A percentile compares a stretch with the other conserved stretches of the same genome.
phyloP scores from a whole-genome alignment of 768 basidiomycete genomes.

The Mycena maculata region DNA sequence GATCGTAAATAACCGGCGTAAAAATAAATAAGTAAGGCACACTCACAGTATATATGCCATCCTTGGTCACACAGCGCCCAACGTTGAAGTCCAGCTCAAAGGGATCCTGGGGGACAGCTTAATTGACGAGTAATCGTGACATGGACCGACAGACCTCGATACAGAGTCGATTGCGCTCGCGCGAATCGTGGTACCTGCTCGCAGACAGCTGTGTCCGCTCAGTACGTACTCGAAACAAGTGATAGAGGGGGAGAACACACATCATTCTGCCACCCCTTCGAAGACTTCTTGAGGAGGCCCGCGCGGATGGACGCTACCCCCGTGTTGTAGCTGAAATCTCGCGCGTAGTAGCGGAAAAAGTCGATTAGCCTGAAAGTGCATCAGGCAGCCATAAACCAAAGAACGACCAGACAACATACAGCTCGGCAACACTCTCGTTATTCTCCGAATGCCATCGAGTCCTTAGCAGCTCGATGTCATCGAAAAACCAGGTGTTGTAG shows the following conservation, averaged over 20 bases:
- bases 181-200: slow-evolving; percentile 70
- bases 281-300: slow-evolving; percentile 89
- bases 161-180: slow-evolving; percentile 95
- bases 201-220: slow-evolving; percentile 55
- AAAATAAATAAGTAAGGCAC: neutral
- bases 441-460: slow-evolving; percentile 96
- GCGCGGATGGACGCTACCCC: slow-evolving; percentile 92
- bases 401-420: slow-evolving; percentile 63
- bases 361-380: slow-evolving; percentile 80
- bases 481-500: slow-evolving; percentile 96
- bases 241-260: slow-evolving; percentile 55
- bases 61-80: slow-evolving; percentile 94
- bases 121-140: neutral
- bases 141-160: slow-evolving; percentile 76
- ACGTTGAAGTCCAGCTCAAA: slow-evolving; percentile 98
- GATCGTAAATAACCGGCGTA: slow-evolving; percentile 21
- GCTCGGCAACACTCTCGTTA: slow-evolving; percentile 90
- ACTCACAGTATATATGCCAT: slow-evolving; percentile 92
- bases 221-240: neutral
- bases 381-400: slow-evolving; percentile 25
- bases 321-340: slow-evolving; percentile 92
- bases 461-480: slow-evolving; percentile 92
- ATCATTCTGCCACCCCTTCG: slow-evolving; percentile 95
- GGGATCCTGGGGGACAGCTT: slow-evolving; percentile 74
- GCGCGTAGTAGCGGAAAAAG: slow-evolving; percentile 96